Conservation (phyloP, 352 stramenopile genomes). For the Globisporangium perplexum region DNA sequence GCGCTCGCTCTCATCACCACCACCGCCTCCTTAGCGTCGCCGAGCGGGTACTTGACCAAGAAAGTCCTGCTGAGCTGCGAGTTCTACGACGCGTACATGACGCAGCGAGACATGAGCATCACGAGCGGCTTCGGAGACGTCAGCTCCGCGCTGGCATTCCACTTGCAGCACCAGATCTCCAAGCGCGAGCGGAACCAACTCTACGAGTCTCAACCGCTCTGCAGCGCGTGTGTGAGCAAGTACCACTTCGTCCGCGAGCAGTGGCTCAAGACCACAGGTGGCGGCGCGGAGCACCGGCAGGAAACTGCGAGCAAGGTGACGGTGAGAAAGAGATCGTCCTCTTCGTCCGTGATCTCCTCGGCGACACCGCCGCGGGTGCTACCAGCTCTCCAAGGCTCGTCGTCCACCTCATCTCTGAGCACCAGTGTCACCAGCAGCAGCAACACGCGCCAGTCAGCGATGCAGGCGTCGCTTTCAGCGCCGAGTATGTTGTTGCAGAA, state of each 20-base stretch:
- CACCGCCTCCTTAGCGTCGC: constrained; percentile 6
- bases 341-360: not conserved
- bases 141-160: constrained; percentile 31
- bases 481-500: not conserved
- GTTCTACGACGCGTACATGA: constrained; percentile 48
- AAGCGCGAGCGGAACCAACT: constrained; percentile 46
- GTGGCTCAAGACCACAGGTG: constrained; percentile 20
- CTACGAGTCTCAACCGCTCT: constrained; percentile 56
- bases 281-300: not conserved
- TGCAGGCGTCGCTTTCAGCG: constrained; percentile 8
- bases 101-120: constrained; percentile 35
- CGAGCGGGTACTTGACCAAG: constrained; percentile 52
- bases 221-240: constrained; percentile 27
- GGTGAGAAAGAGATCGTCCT: constrained; percentile 6
- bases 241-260: constrained; percentile 45
- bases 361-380: constrained; percentile 7
- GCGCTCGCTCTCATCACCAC: not conserved
- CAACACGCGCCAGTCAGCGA: not conserved
- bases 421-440: not conserved
- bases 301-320: constrained; percentile 7
- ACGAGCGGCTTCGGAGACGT: constrained; percentile 36
- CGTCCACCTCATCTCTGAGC: not conserved
- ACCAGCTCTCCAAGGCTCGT: constrained; percentile 4
- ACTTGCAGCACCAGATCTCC: constrained; percentile 45
- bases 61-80: constrained; percentile 64